Conservation (phyloP, 2,329 filamentous ascomycete species). For the Exophiala viscosa region DNA sequence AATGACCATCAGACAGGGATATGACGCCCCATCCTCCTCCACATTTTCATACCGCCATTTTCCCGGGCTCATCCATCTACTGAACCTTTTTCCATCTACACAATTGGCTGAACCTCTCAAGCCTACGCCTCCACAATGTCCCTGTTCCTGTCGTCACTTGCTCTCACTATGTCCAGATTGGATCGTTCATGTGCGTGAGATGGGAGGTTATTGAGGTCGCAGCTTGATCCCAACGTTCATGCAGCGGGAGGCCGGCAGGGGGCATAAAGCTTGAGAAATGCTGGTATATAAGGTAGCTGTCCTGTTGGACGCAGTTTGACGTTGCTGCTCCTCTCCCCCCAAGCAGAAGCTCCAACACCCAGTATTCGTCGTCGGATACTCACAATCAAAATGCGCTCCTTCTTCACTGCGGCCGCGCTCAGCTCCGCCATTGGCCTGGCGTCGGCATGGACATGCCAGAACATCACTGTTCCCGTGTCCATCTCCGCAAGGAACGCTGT, state of each 20-base stretch:
- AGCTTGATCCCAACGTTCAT: neutral
- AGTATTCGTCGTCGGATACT: too few species aligned
- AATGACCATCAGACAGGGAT: too few species aligned
- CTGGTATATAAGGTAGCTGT: neutral
- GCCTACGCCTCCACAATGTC: neutral
- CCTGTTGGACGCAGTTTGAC: neutral
- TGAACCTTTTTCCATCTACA: neutral
- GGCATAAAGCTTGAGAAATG: neutral
- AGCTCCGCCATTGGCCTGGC: constrained; percentile 6
- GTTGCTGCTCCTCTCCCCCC: too few species aligned
- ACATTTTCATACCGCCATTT: neutral
- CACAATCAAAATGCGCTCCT: neutral
- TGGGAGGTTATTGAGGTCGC: neutral
- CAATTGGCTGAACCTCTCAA: neutral
- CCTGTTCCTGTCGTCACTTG: neutral
- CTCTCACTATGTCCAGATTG: neutral
- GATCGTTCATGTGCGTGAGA: too few species aligned
- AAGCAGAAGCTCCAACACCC: neutral
- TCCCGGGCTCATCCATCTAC: neutral
- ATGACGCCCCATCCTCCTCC: neutral
- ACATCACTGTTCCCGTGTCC: constrained; percentile 55
- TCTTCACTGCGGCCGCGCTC: neutral
- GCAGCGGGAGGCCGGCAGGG: neutral
- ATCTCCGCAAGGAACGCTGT: constrained; percentile 53
- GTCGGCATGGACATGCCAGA: constrained; percentile 39